These are phyloP conservation scores for Piper betle DNA, from an alignment of 164 flowering plant species.

Conservation along the genomic window DNA sequence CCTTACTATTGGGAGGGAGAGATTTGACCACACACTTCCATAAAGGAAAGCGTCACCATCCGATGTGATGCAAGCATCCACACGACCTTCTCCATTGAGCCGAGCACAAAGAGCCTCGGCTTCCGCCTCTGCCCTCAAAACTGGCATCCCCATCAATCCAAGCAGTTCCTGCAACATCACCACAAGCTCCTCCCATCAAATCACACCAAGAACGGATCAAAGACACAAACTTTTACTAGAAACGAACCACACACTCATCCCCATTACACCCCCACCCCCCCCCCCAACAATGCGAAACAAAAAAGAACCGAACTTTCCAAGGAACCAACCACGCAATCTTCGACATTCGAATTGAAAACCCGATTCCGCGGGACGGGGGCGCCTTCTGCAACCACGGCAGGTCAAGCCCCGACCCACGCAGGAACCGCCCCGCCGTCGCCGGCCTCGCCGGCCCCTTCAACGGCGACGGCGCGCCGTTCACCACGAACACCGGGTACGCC, in stretches of 20 bases:
- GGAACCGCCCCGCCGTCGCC: slow-evolving; percentile 43
- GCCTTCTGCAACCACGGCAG: slow-evolving; percentile 31
- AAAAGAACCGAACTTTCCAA: background rate
- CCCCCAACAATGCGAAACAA: background rate
- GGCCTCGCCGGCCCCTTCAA: slow-evolving; percentile 63
- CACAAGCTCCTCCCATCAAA: too few relatives aligned
- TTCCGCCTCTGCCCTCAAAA: slow-evolving; percentile 63
- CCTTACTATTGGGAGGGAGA: slow-evolving; percentile 55
- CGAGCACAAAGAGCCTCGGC: slow-evolving; percentile 96
- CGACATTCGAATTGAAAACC: slow-evolving; percentile 45
- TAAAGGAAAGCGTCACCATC: slow-evolving; percentile 93
- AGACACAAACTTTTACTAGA: too few relatives aligned
- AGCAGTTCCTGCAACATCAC: slow-evolving; percentile 53
- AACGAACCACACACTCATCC: background rate
- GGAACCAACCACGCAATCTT: slow-evolving; percentile 69
- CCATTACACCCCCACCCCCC: background rate
- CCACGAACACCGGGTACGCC: slow-evolving; percentile 81
- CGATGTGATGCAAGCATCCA: slow-evolving; percentile 86
- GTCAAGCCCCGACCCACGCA: slow-evolving; percentile 43
- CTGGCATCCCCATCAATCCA: slow-evolving; percentile 83
- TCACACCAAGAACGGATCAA: too few relatives aligned
- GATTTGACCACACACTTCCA: slow-evolving; percentile 77
- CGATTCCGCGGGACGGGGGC: slow-evolving; percentile 54
- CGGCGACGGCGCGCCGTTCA: slow-evolving; percentile 76
- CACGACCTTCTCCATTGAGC: slow-evolving; percentile 63